These are phyloP conservation scores for Tylopilus balloui DNA, from an alignment of 768 basidiomycete species.

Conservation along the genomic window DNA sequence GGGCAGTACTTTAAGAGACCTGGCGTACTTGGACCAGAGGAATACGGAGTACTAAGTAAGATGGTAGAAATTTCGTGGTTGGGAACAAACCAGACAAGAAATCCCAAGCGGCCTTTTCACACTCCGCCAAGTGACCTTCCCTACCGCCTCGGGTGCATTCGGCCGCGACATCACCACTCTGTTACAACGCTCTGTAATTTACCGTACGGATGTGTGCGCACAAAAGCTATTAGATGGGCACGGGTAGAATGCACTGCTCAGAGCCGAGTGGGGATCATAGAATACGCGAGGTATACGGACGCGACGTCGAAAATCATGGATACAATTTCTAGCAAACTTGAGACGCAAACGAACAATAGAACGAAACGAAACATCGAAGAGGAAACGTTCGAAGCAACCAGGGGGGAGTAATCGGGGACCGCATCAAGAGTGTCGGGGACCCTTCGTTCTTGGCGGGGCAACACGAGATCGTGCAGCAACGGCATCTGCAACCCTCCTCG, in stretches of 20 bases:
- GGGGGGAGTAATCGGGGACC: no score
- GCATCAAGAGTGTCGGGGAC: constrained; percentile 26
- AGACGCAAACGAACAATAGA: constrained; percentile 3
- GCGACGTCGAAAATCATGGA: constrained; percentile 15
- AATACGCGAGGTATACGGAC: constrained; percentile 25
- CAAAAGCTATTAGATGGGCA: constrained; percentile 18
- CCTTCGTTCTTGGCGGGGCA: constrained; percentile 30
- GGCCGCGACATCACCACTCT: not conserved
- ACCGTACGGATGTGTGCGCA: constrained; percentile 13
- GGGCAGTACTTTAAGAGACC: constrained; percentile 30
- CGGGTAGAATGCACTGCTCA: constrained; percentile 9
- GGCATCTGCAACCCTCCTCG: constrained; percentile 64
- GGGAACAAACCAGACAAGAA: constrained; percentile 26
- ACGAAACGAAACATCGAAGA: constrained; percentile 9
- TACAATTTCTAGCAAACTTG: constrained; percentile 26
- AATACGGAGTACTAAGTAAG: constrained; percentile 38
- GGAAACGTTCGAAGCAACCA: not conserved
- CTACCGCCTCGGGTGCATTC: constrained; percentile 2
- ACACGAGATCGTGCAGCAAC: constrained; percentile 46
- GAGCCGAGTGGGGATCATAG: constrained; percentile 25
- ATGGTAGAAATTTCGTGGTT: constrained; percentile 32
- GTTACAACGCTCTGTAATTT: constrained; percentile 12
- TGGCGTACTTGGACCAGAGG: constrained; percentile 34
- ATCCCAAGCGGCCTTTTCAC: constrained; percentile 30
- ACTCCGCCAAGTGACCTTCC: constrained; percentile 27